Percentiles rank a stretch among this genome's conserved stretches.
phyloP scores from a whole-genome alignment of 768 basidiomycete species.

The Boletus subcaerulescens region DNA sequence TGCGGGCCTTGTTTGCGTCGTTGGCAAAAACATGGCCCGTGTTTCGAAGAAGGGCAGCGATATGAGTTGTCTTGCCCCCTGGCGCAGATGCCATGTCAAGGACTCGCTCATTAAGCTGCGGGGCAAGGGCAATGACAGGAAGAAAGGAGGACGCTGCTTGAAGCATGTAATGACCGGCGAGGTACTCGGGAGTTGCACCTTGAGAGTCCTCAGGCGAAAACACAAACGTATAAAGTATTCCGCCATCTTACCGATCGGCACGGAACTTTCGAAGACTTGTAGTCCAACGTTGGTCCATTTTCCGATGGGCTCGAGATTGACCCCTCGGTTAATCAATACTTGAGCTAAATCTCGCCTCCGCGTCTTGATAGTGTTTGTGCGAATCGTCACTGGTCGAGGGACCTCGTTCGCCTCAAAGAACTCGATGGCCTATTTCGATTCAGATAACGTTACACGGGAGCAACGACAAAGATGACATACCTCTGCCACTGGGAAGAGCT shows the following conservation, averaged over 20 bases:
- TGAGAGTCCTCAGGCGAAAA: neutral
- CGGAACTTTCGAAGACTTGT: conserved; percentile 95
- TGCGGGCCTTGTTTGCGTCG: conserved; percentile 90
- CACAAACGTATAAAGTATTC: neutral
- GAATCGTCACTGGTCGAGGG: conserved; percentile 93
- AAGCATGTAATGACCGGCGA: conserved; percentile 99
- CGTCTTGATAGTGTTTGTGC: conserved; percentile 94
- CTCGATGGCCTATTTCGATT: conserved; percentile 72
- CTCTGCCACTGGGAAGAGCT: conserved; percentile 90
- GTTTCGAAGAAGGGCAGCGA: conserved; percentile 94
- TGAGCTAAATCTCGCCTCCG: conserved; percentile 93
- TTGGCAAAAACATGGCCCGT: conserved; percentile 98
- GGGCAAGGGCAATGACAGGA: conserved; percentile 94
- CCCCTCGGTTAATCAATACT: conserved; percentile 89
- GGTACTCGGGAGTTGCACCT: conserved; percentile 97
- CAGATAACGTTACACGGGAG: neutral
- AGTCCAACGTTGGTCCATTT: conserved; percentile 99
- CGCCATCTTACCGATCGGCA: conserved; percentile 72
- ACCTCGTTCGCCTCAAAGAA: conserved; percentile 99
- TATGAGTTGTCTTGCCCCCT: conserved; percentile 97
- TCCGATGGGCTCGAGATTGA: conserved; percentile 96
- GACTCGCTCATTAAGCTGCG: conserved; percentile 89
- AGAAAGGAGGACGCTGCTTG: conserved; percentile 99
- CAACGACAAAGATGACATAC: conserved; percentile 39
- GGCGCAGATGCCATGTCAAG: conserved; percentile 99